These are phyloP conservation scores for Leishmania mexicana DNA, from an alignment of 208 protist species.

Conservation along the genomic window DNA sequence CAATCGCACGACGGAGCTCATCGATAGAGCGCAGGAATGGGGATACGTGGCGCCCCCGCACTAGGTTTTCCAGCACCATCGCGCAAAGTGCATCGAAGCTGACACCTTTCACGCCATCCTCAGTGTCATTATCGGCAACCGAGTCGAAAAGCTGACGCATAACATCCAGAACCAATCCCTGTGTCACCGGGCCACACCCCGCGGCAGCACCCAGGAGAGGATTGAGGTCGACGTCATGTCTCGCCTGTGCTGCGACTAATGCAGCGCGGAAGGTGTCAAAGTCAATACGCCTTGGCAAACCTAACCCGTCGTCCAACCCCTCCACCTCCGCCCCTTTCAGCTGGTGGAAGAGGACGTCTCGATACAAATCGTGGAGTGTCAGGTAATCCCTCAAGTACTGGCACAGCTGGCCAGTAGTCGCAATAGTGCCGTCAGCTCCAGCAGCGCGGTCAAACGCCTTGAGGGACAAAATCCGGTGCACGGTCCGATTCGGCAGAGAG, in stretches of 20 bases:
- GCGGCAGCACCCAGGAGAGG: neutral
- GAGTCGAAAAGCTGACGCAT: constrained; percentile 3
- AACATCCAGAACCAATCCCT: constrained; percentile 1
- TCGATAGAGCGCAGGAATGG: constrained; percentile 17
- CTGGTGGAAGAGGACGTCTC: constrained; percentile 32
- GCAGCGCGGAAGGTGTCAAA: constrained; percentile 13
- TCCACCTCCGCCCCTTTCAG: neutral
- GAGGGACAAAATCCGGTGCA: constrained; percentile 37
- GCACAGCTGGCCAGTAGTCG: constrained; percentile 20
- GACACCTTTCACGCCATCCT: constrained; percentile 6
- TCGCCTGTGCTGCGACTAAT: constrained; percentile 6
- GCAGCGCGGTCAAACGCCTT: constrained; percentile 32
- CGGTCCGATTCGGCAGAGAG: constrained; percentile 34
- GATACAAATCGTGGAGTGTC: constrained; percentile 38
- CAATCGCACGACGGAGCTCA: constrained; percentile 13
- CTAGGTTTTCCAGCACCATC: neutral
- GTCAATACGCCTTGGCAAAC: constrained; percentile 11
- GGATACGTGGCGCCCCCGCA: neutral
- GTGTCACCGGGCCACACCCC: neutral
- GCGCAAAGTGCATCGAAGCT: constrained; percentile 24
- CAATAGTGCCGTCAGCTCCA: constrained; percentile 15
- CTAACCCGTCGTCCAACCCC: constrained; percentile 5
- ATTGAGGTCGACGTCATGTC: neutral
- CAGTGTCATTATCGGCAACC: neutral
- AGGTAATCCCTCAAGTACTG: constrained; percentile 36